Conservation (phyloP, 306 rosid species). For the Sicyos edulis region DNA sequence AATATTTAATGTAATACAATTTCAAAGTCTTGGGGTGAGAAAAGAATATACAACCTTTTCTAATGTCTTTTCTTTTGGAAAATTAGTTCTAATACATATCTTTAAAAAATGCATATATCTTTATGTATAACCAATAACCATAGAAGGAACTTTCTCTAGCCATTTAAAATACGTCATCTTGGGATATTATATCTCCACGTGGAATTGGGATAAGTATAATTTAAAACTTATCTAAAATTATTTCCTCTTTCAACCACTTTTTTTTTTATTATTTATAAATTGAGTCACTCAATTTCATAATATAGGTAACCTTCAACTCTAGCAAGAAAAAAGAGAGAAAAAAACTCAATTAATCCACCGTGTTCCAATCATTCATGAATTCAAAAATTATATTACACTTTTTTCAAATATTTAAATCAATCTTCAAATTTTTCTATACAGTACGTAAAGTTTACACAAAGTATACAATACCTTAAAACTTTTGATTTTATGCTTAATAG, state of each 20-base stretch:
- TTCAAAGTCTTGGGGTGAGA: not conserved
- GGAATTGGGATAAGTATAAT: not conserved
- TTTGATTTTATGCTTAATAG: not conserved
- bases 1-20: not conserved
- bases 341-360: no score
- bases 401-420: no score
- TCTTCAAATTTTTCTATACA: no score
- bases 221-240: not conserved
- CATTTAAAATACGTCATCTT: not conserved
- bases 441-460: no score
- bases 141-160: not conserved
- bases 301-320: no score
- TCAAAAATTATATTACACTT: no score
- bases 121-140: not conserved
- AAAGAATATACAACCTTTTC: not conserved
- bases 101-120: no score
- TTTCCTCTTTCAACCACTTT: not conserved
- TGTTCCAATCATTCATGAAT: no score
- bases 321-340: no score
- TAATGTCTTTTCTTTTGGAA: not conserved
- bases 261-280: no score
- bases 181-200: not conserved
- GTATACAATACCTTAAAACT: no score
- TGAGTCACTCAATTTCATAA: no score
- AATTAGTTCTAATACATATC: not conserved